phyloP scores from a whole-genome alignment of 495 filamentous ascomycete species.

The Penicillium cosmopolitanum region DNA sequence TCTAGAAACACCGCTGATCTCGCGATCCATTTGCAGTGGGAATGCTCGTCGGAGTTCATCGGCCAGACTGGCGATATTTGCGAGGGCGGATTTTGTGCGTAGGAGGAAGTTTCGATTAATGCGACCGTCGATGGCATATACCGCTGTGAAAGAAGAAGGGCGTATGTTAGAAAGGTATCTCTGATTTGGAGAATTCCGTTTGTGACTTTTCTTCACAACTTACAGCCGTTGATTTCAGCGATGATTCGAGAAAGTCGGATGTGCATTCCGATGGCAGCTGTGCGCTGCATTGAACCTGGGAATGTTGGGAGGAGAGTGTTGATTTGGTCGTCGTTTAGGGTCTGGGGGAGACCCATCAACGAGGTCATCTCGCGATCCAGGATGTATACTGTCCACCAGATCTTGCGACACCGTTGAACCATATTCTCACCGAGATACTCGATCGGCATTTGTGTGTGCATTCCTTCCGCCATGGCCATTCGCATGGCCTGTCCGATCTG shows the following conservation, averaged over 20 bases:
- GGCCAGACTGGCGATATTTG: constrained; percentile 41
- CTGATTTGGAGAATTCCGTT: no score
- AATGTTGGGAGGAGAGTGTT: constrained; percentile 40
- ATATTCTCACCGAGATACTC: constrained; percentile 34
- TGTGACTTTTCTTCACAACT: constrained; percentile 9
- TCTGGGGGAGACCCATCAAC: constrained; percentile 47
- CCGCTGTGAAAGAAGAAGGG: constrained; percentile 26
- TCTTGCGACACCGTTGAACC: constrained; percentile 43
- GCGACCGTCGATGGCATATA: constrained; percentile 49
- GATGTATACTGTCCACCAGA: constrained; percentile 53
- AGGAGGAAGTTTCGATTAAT: constrained; percentile 44
- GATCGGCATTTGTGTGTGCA: constrained; percentile 49
- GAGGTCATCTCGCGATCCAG: constrained; percentile 51
- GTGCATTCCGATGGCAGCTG: constrained; percentile 42
- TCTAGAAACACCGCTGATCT: constrained; percentile 41
- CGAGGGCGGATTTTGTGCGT: constrained; percentile 44
- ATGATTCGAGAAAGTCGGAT: constrained; percentile 47
- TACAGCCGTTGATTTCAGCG: constrained; percentile 45
- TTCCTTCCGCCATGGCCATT: constrained; percentile 45
- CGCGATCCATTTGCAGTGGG: constrained; percentile 36
- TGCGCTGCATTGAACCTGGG: constrained; percentile 35
- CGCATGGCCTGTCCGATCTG: constrained; percentile 51
- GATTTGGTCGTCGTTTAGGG: constrained; percentile 42
- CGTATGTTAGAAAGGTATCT: not conserved
- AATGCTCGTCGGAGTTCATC: constrained; percentile 41